A percentile compares a stretch with the other conserved stretches of the same genome.
phyloP scores from a whole-genome alignment of 345 rosid genomes.

The Populus nigra region DNA sequence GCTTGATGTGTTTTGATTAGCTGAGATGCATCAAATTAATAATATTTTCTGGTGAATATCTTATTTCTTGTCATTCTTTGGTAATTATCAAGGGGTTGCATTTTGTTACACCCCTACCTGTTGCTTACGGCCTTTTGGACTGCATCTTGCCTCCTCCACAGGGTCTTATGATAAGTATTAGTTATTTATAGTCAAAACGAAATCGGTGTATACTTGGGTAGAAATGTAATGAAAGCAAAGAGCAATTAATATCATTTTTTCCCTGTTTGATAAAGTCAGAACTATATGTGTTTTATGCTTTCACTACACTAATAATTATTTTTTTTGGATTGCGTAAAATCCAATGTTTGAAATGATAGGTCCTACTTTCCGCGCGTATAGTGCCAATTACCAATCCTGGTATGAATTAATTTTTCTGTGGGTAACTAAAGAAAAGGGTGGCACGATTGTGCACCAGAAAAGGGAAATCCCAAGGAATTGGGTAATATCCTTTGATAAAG shows the following conservation, averaged over 20 bases:
- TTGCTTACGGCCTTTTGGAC: neutral
- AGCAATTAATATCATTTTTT: neutral
- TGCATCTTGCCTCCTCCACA: neutral
- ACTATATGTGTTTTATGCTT: neutral
- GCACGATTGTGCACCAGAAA: neutral
- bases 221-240: neutral
- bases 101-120: too few relatives aligned
- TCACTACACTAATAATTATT: neutral
- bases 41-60: neutral
- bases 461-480: neutral
- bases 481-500: conserved; percentile 1
- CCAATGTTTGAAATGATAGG: neutral
- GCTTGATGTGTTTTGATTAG: neutral
- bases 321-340: neutral
- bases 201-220: neutral
- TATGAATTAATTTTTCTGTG: neutral
- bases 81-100: neutral
- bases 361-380: neutral
- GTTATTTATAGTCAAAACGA: neutral
- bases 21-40: neutral
- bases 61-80: neutral
- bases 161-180: neutral
- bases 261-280: neutral
- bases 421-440: neutral
- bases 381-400: neutral